Percentiles rank a stretch among this genome's conserved stretches.
phyloP scores from a whole-genome alignment of 495 filamentous ascomycete genomes.

The Lasiosphaeris hirsuta region DNA sequence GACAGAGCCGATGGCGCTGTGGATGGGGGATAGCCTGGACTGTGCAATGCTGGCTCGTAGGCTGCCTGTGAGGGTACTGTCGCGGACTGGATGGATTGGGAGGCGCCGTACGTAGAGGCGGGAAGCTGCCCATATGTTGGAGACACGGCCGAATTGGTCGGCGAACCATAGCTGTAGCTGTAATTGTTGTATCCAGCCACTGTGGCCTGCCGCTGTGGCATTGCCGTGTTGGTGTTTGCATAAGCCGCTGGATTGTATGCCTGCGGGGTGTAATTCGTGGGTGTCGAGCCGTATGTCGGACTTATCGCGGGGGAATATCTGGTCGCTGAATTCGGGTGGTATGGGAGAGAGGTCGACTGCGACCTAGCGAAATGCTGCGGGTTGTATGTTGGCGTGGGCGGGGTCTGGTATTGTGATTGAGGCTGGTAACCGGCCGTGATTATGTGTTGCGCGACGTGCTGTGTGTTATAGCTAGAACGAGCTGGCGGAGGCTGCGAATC shows the following conservation, averaged over 20 bases:
- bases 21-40: conserved; percentile 31
- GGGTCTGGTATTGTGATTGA: conserved; percentile 43
- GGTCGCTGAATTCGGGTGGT: conserved; percentile 36
- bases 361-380: conserved; percentile 74
- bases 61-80: conserved; percentile 27
- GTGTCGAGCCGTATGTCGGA: conserved; percentile 28
- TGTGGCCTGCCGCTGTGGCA: conserved; percentile 44
- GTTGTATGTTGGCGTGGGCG: conserved; percentile 67
- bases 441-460: conserved; percentile 50
- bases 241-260: conserved; percentile 52
- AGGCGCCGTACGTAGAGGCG: conserved; percentile 25
- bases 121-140: conserved; percentile 35
- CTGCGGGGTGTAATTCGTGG: conserved; percentile 38
- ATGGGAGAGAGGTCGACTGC: conserved; percentile 51
- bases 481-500: conserved; percentile 31
- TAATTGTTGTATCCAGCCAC: conserved; percentile 43
- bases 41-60: conserved; percentile 36
- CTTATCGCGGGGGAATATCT: conserved; percentile 33
- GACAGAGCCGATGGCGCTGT: conserved; percentile 18
- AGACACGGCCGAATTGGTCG: conserved; percentile 30
- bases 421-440: conserved; percentile 55
- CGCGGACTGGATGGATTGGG: conserved; percentile 30
- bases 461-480: conserved; percentile 43
- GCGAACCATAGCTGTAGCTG: conserved; percentile 37
- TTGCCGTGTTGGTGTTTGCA: conserved; percentile 31